These are phyloP conservation scores for Ogataea kodamae DNA, from an alignment of 805 yeast species.

Conservation along the genomic window DNA sequence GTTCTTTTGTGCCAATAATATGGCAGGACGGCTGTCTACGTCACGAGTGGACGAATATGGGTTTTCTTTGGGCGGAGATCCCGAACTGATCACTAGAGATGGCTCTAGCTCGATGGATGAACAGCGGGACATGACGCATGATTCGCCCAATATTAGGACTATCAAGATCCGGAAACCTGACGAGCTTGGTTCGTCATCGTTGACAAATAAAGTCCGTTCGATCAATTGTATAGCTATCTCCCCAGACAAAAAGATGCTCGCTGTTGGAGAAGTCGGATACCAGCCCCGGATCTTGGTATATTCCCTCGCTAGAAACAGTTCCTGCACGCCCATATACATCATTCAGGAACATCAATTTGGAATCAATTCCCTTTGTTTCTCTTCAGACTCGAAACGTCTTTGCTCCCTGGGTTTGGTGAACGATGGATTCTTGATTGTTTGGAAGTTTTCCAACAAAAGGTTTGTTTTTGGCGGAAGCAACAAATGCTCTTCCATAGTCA, in stretches of 20 bases:
- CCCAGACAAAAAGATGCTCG: constrained; percentile 50
- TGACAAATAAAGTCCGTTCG: constrained; percentile 42
- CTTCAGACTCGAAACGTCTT: constrained; percentile 52
- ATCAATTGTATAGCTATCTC: constrained; percentile 58
- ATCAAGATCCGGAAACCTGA: constrained; percentile 19
- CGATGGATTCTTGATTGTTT: constrained; percentile 64
- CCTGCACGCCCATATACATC: constrained; percentile 47
- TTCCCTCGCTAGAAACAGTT: constrained; percentile 50
- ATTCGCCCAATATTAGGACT: constrained; percentile 10
- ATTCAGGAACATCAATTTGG: constrained; percentile 68
- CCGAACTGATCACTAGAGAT: constrained; percentile 27
- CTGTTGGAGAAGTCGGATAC: constrained; percentile 70
- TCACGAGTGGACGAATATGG: constrained; percentile 35
- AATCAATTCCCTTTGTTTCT: constrained; percentile 49
- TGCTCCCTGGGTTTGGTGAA: constrained; percentile 64
- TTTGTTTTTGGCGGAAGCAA: constrained; percentile 47
- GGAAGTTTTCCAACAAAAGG: constrained; percentile 40
- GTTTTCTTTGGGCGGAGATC: constrained; percentile 31
- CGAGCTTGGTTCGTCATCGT: constrained; percentile 16
- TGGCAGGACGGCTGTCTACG: constrained; percentile 3
- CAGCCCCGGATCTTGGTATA: constrained; percentile 62
- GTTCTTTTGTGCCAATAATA: constrained; percentile 49
- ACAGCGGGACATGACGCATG: constrained; percentile 5
- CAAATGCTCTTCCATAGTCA: constrained; percentile 58
- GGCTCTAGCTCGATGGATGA: constrained; percentile 16